A percentile compares a stretch with the other conserved stretches of the same genome.
Conservation (phyloP, 176 grass and related monocot species). For the Thinopyrum elongatum region DNA sequence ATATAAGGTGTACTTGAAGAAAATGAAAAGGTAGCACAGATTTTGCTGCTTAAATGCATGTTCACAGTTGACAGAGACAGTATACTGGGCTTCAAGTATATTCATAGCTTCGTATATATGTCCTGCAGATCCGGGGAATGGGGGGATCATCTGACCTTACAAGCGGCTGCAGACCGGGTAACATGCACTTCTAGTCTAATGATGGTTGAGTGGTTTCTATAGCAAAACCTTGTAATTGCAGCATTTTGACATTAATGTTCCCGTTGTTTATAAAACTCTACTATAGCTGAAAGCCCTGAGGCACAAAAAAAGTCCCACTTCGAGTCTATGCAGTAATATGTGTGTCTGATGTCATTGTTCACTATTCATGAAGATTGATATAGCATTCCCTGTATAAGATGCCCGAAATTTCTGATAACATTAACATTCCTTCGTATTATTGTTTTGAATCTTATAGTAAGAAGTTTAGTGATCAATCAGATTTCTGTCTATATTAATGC, state of each 20-base stretch:
- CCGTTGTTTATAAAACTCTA: background rate
- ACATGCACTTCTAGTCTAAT: constrained; percentile 17
- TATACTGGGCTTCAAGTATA: constrained; percentile 1
- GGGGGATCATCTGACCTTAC: constrained; percentile 93
- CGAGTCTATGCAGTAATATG: too few relatives aligned
- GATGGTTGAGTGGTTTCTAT: constrained; percentile 21
- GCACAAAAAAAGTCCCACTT: background rate
- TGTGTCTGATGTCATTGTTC: too few relatives aligned
- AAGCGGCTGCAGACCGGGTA: constrained; percentile 91
- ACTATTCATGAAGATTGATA: background rate
- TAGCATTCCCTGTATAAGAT: background rate
- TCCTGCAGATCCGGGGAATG: constrained; percentile 82
- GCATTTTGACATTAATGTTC: background rate
- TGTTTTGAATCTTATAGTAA: background rate
- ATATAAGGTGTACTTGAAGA: constrained; percentile 93
- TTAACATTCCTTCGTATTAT: background rate
- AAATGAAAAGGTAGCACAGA: constrained; percentile 83
- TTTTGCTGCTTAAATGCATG: background rate
- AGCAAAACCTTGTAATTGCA: background rate
- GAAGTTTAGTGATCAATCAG: background rate
- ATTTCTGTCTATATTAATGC: background rate
- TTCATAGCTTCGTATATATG: constrained; percentile 7
- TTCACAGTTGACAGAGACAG: background rate
- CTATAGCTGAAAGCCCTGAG: background rate
- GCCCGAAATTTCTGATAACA: background rate